A percentile compares a stretch with the other conserved stretches of the same genome.
phyloP scores from a whole-genome alignment of 179 eudicot species.

The Spergularia azorica region DNA sequence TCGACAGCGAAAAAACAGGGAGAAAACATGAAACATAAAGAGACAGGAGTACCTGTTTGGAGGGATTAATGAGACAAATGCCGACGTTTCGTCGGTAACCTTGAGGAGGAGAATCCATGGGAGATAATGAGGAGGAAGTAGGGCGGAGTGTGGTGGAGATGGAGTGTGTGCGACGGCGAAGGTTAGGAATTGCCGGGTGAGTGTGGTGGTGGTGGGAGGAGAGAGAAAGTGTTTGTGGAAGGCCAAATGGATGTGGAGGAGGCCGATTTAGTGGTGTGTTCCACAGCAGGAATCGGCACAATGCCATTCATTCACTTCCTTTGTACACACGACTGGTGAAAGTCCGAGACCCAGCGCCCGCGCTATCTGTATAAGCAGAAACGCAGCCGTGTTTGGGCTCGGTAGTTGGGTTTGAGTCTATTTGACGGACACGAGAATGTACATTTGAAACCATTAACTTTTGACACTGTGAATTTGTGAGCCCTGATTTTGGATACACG shows the following conservation, averaged over 20 bases:
- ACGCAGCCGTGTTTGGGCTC: too few relatives aligned
- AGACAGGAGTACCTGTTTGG: conserved; percentile 49
- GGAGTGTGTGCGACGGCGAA: conserved; percentile 25
- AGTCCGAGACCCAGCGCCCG: too few relatives aligned
- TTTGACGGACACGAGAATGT: too few relatives aligned
- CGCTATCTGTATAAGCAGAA: too few relatives aligned
- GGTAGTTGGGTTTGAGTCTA: too few relatives aligned
- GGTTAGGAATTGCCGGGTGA: background rate
- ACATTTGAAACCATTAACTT: too few relatives aligned
- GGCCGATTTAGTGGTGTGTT: conserved; percentile 17
- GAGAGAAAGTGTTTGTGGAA: conserved; percentile 14
- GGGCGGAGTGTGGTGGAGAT: conserved; percentile 7
- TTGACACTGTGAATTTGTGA: too few relatives aligned
- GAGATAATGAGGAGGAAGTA: conserved; percentile 33
- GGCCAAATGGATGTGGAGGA: conserved; percentile 17
- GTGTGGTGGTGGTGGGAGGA: conserved; percentile 19
- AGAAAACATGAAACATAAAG: background rate
- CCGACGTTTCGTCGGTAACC: conserved; percentile 74
- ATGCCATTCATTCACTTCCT: conserved; percentile 27
- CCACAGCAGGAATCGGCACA: conserved; percentile 29
- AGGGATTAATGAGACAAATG: conserved; percentile 72
- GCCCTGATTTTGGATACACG: too few relatives aligned
- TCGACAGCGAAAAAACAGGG: background rate
- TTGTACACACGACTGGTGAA: background rate
- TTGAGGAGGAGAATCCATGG: conserved; percentile 67